Evolutionary conservation across 345 rosid genomes (phyloP), one percentile per base, ranked within the genome.

Genomic region (Carallia brachiata): DNA sequence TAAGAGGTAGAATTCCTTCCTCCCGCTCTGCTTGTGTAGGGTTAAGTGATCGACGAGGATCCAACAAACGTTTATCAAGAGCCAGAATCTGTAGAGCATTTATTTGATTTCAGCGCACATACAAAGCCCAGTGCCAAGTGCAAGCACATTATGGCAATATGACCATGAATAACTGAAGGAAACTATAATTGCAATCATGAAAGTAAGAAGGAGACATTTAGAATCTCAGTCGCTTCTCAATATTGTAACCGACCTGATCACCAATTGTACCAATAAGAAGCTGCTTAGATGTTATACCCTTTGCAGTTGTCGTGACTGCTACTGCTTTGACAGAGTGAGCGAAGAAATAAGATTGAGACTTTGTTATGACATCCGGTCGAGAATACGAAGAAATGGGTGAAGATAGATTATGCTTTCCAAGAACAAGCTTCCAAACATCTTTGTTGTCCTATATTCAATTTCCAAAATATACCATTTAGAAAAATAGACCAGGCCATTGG

Each of bases 231-330:
- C 55, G 56, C 40, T 60, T 9, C 5, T 44, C 48, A 47, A 55
- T 63, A 16, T 55, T 70, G 66, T 54, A 61, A 79, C 86, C 36
- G 67, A 90, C 96, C 96, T 90, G 93, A 80, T 90, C 93, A 0
- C 93, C 91, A 34, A 86, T 81, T 56, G 98, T 96, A 75, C 98
- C 98, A 40, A 96, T 88, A 76, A 96, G 98, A 80, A 96, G 94
- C 82, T 92, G 98, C 97, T 90, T 90, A 23, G 99, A 92, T 47
- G 96, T 92, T 64, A 96, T 92, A 67, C 99, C 99, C 93, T 88
- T 96, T 50, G 97, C 89, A 61, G 99, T 96, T 58, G 84, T 88
- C 62, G 99, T 96, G 73, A 90, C 97, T 15, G 94, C 84, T 44
- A 96, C 83, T 18, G 93, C 84, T 88, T 92, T 90, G 73, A 88